phyloP scores from a whole-genome alignment of 2,329 filamentous ascomycete species.

The Rutstroemia sp. region DNA sequence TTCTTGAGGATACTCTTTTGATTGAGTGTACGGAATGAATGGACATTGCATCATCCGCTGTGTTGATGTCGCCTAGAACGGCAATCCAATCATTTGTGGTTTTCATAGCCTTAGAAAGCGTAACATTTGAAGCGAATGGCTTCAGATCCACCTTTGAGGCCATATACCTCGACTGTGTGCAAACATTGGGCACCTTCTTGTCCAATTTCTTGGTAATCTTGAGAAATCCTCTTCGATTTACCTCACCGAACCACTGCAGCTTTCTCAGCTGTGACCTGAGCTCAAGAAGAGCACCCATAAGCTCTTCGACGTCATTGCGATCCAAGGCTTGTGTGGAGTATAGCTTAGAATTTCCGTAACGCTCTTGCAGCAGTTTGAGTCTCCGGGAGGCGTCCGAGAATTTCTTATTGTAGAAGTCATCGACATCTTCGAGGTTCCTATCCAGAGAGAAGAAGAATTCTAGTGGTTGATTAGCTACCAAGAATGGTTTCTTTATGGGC shows the following conservation, averaged over 20 bases:
- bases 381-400: constrained; percentile 77
- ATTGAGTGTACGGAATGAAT: constrained; percentile 63
- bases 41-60: constrained; percentile 67
- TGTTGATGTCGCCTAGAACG: constrained; percentile 68
- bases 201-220: constrained; percentile 99
- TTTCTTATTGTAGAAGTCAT: constrained; percentile 95
- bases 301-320: constrained; percentile 81
- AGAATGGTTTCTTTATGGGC: constrained; percentile 25
- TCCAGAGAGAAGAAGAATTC: constrained; percentile 97
- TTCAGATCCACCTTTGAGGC: constrained; percentile 84
- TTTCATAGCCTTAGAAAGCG: constrained; percentile 50
- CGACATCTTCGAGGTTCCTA: constrained; percentile 94
- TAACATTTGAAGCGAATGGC: constrained; percentile 72
- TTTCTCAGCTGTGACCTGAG: constrained; percentile 82
- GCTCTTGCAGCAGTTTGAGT: constrained; percentile 77
- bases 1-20: constrained; percentile 68
- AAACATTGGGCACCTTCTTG: constrained; percentile 75
- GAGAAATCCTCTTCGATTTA: constrained; percentile 88
- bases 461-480: constrained; percentile 35
- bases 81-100: constrained; percentile 89
- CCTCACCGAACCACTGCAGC: constrained; percentile 94
- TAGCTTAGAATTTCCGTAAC: constrained; percentile 65
- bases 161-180: constrained; percentile 79
- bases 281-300: constrained; percentile 84
- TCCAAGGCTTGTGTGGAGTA: constrained; percentile 69